Base-by-base conservation (phyloP, 345 rosid genomes). In the Acer yangbiense region DNA sequence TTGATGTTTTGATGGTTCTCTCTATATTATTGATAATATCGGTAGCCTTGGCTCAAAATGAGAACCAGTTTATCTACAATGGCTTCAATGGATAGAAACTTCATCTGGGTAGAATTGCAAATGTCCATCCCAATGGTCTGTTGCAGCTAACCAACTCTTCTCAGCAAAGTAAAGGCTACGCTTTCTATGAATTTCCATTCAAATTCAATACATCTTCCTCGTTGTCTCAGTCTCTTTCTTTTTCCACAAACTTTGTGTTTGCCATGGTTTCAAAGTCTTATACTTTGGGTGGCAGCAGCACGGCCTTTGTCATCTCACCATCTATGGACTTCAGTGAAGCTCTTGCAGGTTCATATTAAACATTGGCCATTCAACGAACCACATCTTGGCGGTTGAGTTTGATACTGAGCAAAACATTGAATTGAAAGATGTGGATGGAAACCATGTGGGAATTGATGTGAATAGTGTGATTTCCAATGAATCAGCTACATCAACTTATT, bases 381-480 rank as follows among this genome's bases (percentile, higher is more conserved):
- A 82, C 14, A 80, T 92, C 25, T 70, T 90, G 2, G 88, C 88
- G 0, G 79, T 89, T 20, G 93, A 90, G 80, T 78, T 90, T 23
- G 92, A 90, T 73, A 87, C 90, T 0, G 76, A 86, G 7, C 61
- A 17, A 0, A 86, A 72, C 69, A 80, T 48, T 13, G 93, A 87
- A 65, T 80, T 87, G 32, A 58, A 73, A 0, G 93, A 89, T 76
- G 81, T 78, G 11, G 50, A 88, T n/a, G 85, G 67, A 44, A 89
- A 90, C n/a, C 97, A 89, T 32, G 90, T 90, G 7, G 91, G 90
- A 9, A 82, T 90, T 5, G 90, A 92, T 73, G 58, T 92, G 64
- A 90, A 86, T 27, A 78, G 80, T n/a, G 71, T 89, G 50, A 11
- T 1, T 18, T 93, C 97, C 7, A 12, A 54, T 3, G 32, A 17